Evolutionary conservation across 768 basidiomycete genomes (phyloP).

Genomic region (Xerocomus spinulosus): DNA sequence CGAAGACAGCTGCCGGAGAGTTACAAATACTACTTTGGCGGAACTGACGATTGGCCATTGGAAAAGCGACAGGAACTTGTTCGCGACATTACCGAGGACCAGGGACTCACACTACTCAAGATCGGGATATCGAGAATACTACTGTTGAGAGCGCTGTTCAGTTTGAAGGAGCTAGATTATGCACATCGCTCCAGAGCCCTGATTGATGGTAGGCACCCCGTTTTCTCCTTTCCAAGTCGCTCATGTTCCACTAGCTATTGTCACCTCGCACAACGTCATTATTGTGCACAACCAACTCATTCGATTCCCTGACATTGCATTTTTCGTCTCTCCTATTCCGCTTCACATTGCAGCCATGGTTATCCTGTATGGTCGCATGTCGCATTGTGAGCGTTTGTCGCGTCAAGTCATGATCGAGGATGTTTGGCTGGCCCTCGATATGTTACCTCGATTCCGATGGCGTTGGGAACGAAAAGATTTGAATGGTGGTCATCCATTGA

Average conservation of each 20-base stretch:
- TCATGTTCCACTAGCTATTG: constrained; percentile 52
- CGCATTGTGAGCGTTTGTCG: constrained; percentile 62
- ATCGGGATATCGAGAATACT: constrained; percentile 78
- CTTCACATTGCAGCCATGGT: constrained; percentile 90
- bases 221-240: background rate
- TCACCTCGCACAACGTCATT: constrained; percentile 84
- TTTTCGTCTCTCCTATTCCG: constrained; percentile 86
- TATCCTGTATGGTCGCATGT: constrained; percentile 84
- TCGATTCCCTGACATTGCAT: constrained; percentile 78
- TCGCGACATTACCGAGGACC: constrained; percentile 70
- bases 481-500: constrained; percentile 78
- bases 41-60: constrained; percentile 67
- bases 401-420: constrained; percentile 70
- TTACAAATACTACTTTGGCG: constrained; percentile 74
- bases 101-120: constrained; percentile 79
- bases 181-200: constrained; percentile 64
- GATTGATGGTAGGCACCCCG: constrained; percentile 57
- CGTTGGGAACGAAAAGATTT: constrained; percentile 85
- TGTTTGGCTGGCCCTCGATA: constrained; percentile 81
- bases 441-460: constrained; percentile 88
- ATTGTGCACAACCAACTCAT: constrained; percentile 81
- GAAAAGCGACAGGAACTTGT: constrained; percentile 65
- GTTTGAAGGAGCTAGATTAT: constrained; percentile 66
- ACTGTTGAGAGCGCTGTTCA: constrained; percentile 74
- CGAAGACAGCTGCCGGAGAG: constrained; percentile 62